Conservation (phyloP, 805 yeast species). For the Martiniozyma abietophila region DNA sequence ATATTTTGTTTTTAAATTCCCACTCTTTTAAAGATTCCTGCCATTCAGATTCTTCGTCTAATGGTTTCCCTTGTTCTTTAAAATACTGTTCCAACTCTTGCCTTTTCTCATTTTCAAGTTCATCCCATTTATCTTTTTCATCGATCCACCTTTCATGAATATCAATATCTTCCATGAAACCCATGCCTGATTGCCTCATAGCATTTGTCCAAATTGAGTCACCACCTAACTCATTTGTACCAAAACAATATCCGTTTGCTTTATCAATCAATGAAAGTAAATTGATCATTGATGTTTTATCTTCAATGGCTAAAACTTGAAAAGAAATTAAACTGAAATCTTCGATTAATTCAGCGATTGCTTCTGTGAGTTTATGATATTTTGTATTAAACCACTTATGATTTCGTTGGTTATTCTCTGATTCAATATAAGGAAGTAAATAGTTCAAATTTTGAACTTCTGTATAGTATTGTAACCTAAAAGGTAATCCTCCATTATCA, state of each 20-base stretch:
- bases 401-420: constrained; percentile 64
- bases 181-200: constrained; percentile 56
- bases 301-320: constrained; percentile 85
- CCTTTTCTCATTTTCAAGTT: constrained; percentile 40
- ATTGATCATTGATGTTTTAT: constrained; percentile 84
- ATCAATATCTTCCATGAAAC: constrained; percentile 50
- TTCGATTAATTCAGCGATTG: constrained; percentile 73
- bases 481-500: constrained; percentile 58
- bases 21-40: constrained; percentile 52
- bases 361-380: constrained; percentile 54
- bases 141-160: constrained; percentile 96
- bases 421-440: constrained; percentile 56
- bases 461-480: constrained; percentile 76
- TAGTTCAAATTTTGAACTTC: constrained; percentile 80
- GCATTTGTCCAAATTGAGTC: constrained; percentile 98
- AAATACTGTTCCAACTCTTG: constrained; percentile 28
- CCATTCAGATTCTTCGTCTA: constrained; percentile 65
- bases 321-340: constrained; percentile 84
- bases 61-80: constrained; percentile 30
- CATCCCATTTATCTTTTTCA: constrained; percentile 68
- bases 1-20: constrained; percentile 29
- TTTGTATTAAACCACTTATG: constrained; percentile 37
- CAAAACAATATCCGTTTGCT: constrained; percentile 90
- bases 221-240: constrained; percentile 92
- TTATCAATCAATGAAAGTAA: constrained; percentile 72